phyloP scores from a whole-genome alignment of 768 basidiomycete genomes.

The Tephrocybe sp. region DNA sequence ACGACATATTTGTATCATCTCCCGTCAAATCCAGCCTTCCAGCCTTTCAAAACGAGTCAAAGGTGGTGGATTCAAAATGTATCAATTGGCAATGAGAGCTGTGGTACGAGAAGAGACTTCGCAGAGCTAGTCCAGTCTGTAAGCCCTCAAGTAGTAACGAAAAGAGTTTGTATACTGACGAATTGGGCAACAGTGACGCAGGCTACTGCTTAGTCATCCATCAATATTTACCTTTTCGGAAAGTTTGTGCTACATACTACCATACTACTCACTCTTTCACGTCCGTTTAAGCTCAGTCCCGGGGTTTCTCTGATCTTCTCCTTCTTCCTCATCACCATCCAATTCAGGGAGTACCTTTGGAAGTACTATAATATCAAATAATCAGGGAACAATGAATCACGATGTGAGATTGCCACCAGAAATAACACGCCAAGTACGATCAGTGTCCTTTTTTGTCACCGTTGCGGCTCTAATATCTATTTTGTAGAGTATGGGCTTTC shows the following conservation, averaged over 20 bases:
- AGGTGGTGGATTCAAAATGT: too few relatives aligned
- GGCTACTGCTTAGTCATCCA: background rate
- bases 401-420: slow-evolving; percentile 7
- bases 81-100: background rate
- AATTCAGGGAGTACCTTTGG: too few relatives aligned
- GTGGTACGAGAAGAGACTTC: background rate
- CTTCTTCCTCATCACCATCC: too few relatives aligned
- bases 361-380: background rate
- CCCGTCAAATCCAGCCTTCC: too few relatives aligned
- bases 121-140: background rate
- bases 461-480: too few relatives aligned
- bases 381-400: background rate
- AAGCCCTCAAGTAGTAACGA: background rate
- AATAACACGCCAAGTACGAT: slow-evolving; percentile 11
- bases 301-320: too few relatives aligned
- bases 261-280: too few relatives aligned
- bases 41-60: background rate
- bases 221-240: background rate
- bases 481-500: slow-evolving; percentile 3
- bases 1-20: slow-evolving; percentile 64
- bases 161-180: background rate
- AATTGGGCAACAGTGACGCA: background rate
- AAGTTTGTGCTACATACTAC: too few relatives aligned
- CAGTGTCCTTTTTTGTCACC: too few relatives aligned
- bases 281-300: too few relatives aligned